These are phyloP conservation scores for Ogataea glucozyma DNA, from an alignment of 805 yeast genomes.

Conservation along the genomic window DNA sequence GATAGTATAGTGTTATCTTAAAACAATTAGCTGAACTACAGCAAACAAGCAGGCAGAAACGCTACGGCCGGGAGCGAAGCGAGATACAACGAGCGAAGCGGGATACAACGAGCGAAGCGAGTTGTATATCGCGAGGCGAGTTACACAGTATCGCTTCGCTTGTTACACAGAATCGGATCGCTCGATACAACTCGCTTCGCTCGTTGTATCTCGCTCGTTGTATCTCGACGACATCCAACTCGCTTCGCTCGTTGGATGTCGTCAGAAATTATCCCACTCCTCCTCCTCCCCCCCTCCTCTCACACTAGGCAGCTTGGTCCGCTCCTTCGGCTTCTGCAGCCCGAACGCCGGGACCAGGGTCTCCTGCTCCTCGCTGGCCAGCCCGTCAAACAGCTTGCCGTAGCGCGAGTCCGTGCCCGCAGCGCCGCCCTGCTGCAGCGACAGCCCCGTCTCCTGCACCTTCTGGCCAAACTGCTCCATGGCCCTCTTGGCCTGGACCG, in stretches of 20 bases:
- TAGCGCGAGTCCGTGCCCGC: constrained; percentile 40
- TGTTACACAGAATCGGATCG: too few species aligned
- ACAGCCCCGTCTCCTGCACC: constrained; percentile 83
- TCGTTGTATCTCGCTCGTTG: too few species aligned
- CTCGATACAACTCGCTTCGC: too few species aligned
- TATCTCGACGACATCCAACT: too few species aligned
- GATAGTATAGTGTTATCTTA: too few species aligned
- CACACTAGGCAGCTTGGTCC: constrained; percentile 57
- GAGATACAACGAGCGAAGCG: too few species aligned
- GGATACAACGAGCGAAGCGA: too few species aligned
- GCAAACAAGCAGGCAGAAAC: too few species aligned
- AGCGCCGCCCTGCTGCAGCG: constrained; percentile 55
- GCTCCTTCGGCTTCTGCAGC: constrained; percentile 51
- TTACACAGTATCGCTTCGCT: too few species aligned
- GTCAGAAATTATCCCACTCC: constrained; percentile 65
- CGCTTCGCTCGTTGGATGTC: neutral
- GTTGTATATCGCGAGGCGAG: too few species aligned
- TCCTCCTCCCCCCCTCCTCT: constrained; percentile 34
- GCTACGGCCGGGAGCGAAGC: too few species aligned
- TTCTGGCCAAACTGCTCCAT: constrained; percentile 95
- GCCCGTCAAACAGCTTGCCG: constrained; percentile 57
- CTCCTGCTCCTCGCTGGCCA: constrained; percentile 42
- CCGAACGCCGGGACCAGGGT: constrained; percentile 69
- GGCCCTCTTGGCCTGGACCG: constrained; percentile 85
- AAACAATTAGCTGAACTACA: too few species aligned